Evolutionary conservation across 1,284 basidiomycete genomes (phyloP), one percentile per base, ranked within the genome.

Genomic region (Cryptococcus floricola): DNA sequence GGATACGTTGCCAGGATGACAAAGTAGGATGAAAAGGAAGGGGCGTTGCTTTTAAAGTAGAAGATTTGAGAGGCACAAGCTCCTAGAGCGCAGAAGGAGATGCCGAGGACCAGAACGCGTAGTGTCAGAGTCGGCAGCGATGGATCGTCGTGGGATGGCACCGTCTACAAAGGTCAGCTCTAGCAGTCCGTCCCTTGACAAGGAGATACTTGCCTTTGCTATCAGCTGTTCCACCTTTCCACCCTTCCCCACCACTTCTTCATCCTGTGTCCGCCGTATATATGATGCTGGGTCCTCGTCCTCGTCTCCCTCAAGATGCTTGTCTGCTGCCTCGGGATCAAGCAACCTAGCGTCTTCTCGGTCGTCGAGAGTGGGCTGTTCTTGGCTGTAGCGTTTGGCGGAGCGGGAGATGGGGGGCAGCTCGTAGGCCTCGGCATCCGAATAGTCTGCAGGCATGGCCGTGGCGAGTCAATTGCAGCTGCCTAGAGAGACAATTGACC

Each of bases 121-220:
- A 81, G 69, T 0, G 82, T 83, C 4, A 83, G 65, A 0, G 81
- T 79, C 0, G 81, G 80, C 2, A 83, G 61, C 0, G 76, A 68
- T 0, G 81, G 77, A 53, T 83, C 81, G 65, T 84, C 82, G 1
- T 76, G 78, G 7, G 80, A 75, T 1, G 81, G 80, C 0, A 83
- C 81, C 2, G 79, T 76, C 75, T 69, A 52, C 70, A 42, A 46
- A 5, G 14, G 42, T 44, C 16, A 52, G 48, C n/a, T 57, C 34
- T 18, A 13, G 5, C n/a, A 9, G 18, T 2, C 1, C 25, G 2
- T n/a, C 18, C 45, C 16, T 43, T 98, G 48, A 80, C 89, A 12
- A 23, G 16, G 7, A 59, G 69, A 57, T 56, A 75, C 73, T 23
- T 23, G 23, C 23, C 19, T 64, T 48, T 2, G 64, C 68, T 38